Conservation (phyloP, 2,329 filamentous ascomycete genomes). For the Diaporthe humulicola region DNA sequence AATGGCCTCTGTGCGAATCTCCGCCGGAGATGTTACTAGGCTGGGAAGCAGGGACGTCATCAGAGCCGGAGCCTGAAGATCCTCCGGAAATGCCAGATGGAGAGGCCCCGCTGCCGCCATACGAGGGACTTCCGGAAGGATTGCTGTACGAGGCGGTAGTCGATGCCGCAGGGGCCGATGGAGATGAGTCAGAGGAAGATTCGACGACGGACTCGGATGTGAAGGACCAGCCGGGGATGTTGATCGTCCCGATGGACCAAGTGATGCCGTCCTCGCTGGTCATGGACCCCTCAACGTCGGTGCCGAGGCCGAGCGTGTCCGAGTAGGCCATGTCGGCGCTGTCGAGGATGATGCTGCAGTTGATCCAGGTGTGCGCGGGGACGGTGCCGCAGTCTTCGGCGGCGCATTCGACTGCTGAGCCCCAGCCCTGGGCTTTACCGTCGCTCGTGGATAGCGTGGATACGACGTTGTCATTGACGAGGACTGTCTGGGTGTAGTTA, state of each 20-base stretch:
- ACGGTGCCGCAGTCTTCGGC: slow-evolving; percentile 79
- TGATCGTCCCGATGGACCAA: slow-evolving; percentile 38
- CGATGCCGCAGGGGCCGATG: neutral
- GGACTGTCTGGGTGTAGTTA: slow-evolving; percentile 56
- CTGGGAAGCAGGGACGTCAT: neutral
- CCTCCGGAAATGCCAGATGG: neutral
- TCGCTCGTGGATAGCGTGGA: slow-evolving; percentile 60
- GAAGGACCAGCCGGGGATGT: slow-evolving; percentile 35
- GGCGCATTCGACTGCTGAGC: slow-evolving; percentile 69
- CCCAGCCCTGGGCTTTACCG: slow-evolving; percentile 57
- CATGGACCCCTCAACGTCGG: slow-evolving; percentile 35
- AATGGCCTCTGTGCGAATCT: neutral
- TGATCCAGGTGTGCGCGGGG: slow-evolving; percentile 36
- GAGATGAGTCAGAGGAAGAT: neutral
- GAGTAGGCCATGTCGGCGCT: slow-evolving; percentile 35
- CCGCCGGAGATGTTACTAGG: neutral
- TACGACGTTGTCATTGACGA: slow-evolving; percentile 50
- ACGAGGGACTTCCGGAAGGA: neutral
- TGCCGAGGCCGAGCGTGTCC: slow-evolving; percentile 35
- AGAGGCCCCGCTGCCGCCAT: neutral
- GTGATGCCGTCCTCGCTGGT: slow-evolving; percentile 35
- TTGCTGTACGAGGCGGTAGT: neutral
- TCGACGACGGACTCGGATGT: slow-evolving; percentile 3
- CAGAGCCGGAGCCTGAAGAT: neutral
- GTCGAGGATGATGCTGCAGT: slow-evolving; percentile 38